phyloP scores from a whole-genome alignment of 2,329 filamentous ascomycete species.

The Xylaria sp. region DNA sequence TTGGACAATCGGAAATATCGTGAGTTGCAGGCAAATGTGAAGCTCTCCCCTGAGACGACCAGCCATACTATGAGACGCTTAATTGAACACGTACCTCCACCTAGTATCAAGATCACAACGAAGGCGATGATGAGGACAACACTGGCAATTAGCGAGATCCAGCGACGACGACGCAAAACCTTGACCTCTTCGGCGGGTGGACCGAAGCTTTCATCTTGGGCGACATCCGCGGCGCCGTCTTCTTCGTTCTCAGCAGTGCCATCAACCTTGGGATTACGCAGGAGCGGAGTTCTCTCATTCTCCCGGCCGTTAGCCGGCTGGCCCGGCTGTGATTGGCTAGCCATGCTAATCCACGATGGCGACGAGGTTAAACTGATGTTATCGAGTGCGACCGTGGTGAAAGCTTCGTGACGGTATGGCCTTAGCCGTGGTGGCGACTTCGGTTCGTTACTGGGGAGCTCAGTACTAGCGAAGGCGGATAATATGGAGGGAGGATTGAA shows the following conservation, averaged over 20 bases:
- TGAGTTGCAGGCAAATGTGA: conserved; percentile 4
- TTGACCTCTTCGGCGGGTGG: conserved; percentile 36
- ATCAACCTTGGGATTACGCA: conserved; percentile 30
- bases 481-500: neutral
- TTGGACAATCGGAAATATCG: neutral
- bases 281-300: conserved; percentile 44
- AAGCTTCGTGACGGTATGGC: conserved; percentile 2
- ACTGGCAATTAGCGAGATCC: conserved; percentile 48
- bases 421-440: conserved; percentile 17
- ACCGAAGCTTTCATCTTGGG: neutral
- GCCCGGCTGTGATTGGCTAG: conserved; percentile 23
- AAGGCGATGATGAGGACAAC: conserved; percentile 46
- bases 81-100: conserved; percentile 45
- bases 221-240: conserved; percentile 21
- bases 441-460: conserved; percentile 15
- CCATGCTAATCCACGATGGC: conserved; percentile 26
- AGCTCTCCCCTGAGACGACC: neutral
- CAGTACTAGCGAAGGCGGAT: conserved; percentile 2
- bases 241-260: conserved; percentile 15
- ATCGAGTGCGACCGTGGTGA: neutral
- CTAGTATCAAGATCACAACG: conserved; percentile 47
- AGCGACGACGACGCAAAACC: conserved; percentile 46
- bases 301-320: conserved; percentile 17
- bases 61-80: conserved; percentile 11
- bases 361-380: conserved; percentile 16